Percentiles rank a stretch among this genome's conserved stretches.
Conservation (phyloP, 129 eudicot species). For the Helianthus annuus region DNA sequence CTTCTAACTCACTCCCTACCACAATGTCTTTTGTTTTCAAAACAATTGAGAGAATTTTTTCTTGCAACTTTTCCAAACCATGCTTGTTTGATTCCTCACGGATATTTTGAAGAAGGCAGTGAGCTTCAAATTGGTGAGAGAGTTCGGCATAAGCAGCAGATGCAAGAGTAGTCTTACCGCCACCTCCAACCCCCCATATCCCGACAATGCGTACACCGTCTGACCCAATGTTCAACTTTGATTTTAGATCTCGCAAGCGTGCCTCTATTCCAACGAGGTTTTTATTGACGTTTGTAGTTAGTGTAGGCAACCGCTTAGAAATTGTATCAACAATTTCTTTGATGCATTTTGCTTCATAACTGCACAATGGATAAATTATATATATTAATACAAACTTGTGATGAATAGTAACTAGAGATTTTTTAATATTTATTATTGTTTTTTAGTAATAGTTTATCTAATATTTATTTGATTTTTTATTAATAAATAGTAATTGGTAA, state of each 20-base stretch:
- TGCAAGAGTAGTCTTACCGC: slow-evolving; percentile 10
- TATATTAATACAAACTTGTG: too few relatives aligned
- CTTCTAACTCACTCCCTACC: background rate
- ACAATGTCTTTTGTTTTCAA: background rate
- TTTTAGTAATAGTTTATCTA: too few relatives aligned
- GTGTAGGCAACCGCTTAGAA: background rate
- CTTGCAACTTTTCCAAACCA: slow-evolving; percentile 8
- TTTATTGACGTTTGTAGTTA: background rate
- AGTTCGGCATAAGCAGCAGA: background rate
- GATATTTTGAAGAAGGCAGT: background rate
- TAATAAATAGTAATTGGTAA: too few relatives aligned
- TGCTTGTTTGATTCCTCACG: background rate
- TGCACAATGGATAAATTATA: too few relatives aligned
- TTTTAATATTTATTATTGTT: too few relatives aligned
- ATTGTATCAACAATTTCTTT: background rate
- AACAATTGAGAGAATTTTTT: background rate
- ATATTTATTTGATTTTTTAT: too few relatives aligned
- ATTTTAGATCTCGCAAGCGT: background rate
- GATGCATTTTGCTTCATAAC: background rate
- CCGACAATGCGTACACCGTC: slow-evolving; percentile 6
- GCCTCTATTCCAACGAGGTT: background rate
- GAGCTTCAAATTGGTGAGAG: background rate
- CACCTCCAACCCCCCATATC: slow-evolving; percentile 21
- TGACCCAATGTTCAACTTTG: background rate
- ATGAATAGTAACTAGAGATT: too few relatives aligned